Evolutionary conservation across 148 eudicot genomes (phyloP).

Genomic region (Salicornia ramosissima): DNA sequence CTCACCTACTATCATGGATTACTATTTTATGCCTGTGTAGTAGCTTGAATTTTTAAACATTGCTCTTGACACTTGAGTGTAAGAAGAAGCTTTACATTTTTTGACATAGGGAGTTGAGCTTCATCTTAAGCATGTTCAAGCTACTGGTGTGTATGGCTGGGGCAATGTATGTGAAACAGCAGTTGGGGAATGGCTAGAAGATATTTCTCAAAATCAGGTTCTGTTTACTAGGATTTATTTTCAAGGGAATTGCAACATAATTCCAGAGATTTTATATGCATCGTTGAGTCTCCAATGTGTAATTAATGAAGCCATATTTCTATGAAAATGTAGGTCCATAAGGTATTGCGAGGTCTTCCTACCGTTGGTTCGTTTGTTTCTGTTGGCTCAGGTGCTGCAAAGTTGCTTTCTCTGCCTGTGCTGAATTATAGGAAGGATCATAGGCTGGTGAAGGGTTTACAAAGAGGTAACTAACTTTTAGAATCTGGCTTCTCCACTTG

Average conservation of each 20-base stretch:
- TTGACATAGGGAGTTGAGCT: slow-evolving; percentile 81
- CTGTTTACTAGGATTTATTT: slow-evolving; percentile 8
- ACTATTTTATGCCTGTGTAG: background rate
- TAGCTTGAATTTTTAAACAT: background rate
- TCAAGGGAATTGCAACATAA: slow-evolving; percentile 8
- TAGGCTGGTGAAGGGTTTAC: slow-evolving; percentile 84
- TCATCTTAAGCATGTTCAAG: slow-evolving; percentile 80
- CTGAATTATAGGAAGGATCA: slow-evolving; percentile 74
- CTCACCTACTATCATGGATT: too few relatives aligned
- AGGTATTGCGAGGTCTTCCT: slow-evolving; percentile 77
- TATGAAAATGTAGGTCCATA: slow-evolving; percentile 60
- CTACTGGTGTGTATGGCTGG: slow-evolving; percentile 93
- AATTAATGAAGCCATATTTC: slow-evolving; percentile 12
- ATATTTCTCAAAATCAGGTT: slow-evolving; percentile 96
- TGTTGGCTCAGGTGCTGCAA: slow-evolving; percentile 91
- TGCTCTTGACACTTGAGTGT: background rate
- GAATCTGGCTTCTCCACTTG: slow-evolving; percentile 2
- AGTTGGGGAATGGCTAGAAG: slow-evolving; percentile 91
- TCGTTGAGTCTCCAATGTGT: background rate
- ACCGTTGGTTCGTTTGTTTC: slow-evolving; percentile 78
- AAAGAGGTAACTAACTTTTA: slow-evolving; percentile 59
- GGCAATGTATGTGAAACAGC: slow-evolving; percentile 63
- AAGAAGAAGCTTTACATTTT: background rate
- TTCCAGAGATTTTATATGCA: slow-evolving; percentile 1
- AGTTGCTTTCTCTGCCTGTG: slow-evolving; percentile 80